Evolutionary conservation across 2,329 filamentous ascomycete genomes (phyloP), one percentile per base, ranked within the genome.

Genomic region (Capronia americana): DNA sequence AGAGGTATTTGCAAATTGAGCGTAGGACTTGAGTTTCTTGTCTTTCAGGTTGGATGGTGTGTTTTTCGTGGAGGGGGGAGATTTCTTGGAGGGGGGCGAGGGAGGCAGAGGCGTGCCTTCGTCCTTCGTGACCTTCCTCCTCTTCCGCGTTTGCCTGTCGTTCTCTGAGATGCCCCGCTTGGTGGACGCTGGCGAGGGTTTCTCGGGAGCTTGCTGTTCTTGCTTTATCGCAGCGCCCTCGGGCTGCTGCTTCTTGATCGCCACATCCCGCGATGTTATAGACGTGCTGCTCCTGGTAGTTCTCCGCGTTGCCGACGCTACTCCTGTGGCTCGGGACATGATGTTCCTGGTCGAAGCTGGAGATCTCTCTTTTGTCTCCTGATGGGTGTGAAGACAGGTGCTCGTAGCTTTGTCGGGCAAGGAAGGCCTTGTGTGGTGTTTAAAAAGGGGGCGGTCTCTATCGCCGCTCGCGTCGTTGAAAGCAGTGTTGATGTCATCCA

Each of bases 1-100:
- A 0, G 72, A 87, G 85, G 60, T 77, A 28, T 84, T 75, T 12
- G 81, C 79, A 63, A 82, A 82, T 55, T 77, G 76, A 51, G 73
- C 76, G 58, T 75, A 77, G 67, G 82, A 81, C 53, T 76, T 74
- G 24, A 70, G 64, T 68, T 74, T 71, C 38, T 65, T 67, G 38
- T 65, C 62, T 55, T 69, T 67, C 17, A 71, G 67, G 10, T 55
- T 60, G 17, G 58, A 61, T 14, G 58, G 26, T 17, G 53, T 34
- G 17, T 51, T 57, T 8, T 57, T 63, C 30, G 56, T 48, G 10
- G 63, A 26, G 17, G 55, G 28, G 46, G 44, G 46, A 8, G 38
- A 44, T 61, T 76, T 77, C 73, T 79, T 74, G 73, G 26, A 48
- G 24, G 48, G 12, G 26, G 24, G 6, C 32, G 28, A 24, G 61